Evolutionary conservation across 257 asterid species (phyloP).

Genomic region (Solanum chiquidenum): DNA sequence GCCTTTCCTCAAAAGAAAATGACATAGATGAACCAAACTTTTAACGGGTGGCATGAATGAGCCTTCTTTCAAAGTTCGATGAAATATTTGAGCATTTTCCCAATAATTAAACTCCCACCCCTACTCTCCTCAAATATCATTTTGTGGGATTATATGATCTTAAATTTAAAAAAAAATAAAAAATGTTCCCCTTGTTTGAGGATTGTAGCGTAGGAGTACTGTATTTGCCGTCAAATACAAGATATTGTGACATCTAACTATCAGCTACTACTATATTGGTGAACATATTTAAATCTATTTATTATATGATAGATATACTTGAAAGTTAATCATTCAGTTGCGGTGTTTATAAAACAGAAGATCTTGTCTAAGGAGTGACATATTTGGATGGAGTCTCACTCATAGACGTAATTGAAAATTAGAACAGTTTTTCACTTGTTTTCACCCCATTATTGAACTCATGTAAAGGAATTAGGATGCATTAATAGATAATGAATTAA

Average conservation of each 20-base stretch:
- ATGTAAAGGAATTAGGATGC: background rate
- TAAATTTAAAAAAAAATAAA: no score
- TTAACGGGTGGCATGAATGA: fast-evolving
- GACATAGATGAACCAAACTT: no score
- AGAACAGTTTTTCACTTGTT: no score
- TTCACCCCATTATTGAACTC: background rate
- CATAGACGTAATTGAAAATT: no score
- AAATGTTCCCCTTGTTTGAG: background rate
- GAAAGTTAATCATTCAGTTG: no score
- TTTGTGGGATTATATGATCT: background rate
- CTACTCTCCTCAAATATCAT: background rate
- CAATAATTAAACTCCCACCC: background rate
- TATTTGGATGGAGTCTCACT: background rate
- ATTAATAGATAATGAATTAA: background rate
- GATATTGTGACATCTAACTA: background rate
- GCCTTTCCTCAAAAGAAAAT: no score
- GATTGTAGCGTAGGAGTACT: background rate
- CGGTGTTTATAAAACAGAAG: background rate
- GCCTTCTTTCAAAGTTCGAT: background rate
- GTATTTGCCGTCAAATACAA: background rate
- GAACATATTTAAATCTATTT: background rate
- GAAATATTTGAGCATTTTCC: background rate
- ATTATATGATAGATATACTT: no score
- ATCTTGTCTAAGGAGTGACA: no score
- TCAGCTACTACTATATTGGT: background rate